Conservation (phyloP, 768 basidiomycete species). For the Boletus vinaceobasis region DNA sequence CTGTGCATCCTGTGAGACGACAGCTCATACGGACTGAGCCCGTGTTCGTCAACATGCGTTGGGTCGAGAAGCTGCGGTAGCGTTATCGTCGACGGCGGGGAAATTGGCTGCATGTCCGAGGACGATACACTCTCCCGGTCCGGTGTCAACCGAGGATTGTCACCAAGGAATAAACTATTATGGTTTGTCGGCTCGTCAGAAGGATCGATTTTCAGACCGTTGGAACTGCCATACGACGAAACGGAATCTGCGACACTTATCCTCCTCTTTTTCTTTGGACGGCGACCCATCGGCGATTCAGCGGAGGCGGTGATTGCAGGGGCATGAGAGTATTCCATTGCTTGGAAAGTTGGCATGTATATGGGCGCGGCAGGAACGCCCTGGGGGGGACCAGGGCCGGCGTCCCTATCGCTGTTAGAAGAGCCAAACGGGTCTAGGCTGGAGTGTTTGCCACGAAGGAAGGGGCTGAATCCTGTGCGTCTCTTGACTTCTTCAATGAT, state of each 20-base stretch:
- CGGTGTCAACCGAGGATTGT: constrained; percentile 32
- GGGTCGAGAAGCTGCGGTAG: constrained; percentile 28
- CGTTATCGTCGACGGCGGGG: constrained; percentile 28
- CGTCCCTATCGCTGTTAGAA: constrained; percentile 34
- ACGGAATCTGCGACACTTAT: constrained; percentile 36
- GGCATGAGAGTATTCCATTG: constrained; percentile 36
- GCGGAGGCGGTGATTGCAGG: constrained; percentile 30
- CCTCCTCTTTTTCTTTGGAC: constrained; percentile 34
- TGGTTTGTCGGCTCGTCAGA: constrained; percentile 21
- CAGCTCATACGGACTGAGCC: constrained; percentile 27
- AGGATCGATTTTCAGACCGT: constrained; percentile 23
- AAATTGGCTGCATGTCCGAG: constrained; percentile 32
- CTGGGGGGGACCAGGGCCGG: constrained; percentile 27
- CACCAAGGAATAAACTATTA: constrained; percentile 22
- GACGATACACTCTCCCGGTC: constrained; percentile 32
- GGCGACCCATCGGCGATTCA: constrained; percentile 28
- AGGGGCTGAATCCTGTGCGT: constrained; percentile 44
- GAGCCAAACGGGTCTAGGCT: constrained; percentile 49
- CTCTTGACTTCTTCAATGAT: constrained; percentile 50
- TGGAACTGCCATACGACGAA: constrained; percentile 32
- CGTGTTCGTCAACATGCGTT: constrained; percentile 20
- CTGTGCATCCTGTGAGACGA: constrained; percentile 16
- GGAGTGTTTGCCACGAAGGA: constrained; percentile 50
- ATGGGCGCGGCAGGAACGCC: constrained; percentile 27
- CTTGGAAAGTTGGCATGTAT: constrained; percentile 41